Evolutionary conservation across 192 early-diverging fungal species (phyloP).

Genomic region (Irineochytrium annulatum): DNA sequence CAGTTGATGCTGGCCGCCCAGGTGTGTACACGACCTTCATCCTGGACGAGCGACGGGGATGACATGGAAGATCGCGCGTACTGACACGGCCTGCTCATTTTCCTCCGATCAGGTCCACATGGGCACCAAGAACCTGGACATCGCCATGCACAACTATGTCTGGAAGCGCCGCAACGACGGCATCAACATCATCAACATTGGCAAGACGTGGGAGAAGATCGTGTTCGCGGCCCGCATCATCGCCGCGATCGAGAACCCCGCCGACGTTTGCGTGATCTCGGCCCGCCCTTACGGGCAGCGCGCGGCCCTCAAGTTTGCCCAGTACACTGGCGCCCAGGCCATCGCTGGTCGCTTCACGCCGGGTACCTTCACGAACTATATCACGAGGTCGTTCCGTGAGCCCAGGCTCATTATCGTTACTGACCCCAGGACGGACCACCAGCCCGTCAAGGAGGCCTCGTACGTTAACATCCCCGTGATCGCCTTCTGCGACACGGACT

Average conservation of each 20-base stretch:
- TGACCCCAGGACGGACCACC: conserved; percentile 97
- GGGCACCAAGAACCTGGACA: conserved; percentile 96
- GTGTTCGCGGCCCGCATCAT: conserved; percentile 98
- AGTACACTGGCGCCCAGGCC: conserved; percentile 97
- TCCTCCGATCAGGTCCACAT: conserved; percentile 68
- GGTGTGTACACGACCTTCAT: conserved; percentile 17
- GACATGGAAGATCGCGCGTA: no score
- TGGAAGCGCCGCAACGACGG: conserved; percentile 96
- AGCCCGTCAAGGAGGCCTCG: conserved; percentile 98
- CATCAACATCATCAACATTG: conserved; percentile 98
- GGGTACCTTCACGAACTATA: conserved; percentile 99
- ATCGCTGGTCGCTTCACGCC: conserved; percentile 99
- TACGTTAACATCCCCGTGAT: conserved; percentile 99
- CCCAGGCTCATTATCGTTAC: conserved; percentile 96
- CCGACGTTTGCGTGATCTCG: conserved; percentile 96
- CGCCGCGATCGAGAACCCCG: conserved; percentile 97
- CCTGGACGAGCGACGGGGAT: no score
- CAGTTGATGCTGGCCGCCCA: conserved; percentile 93
- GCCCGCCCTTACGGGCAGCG: conserved; percentile 97
- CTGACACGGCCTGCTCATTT: no score
- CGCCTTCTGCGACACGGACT: conserved; percentile 97
- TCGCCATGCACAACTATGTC: conserved; percentile 93
- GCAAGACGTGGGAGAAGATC: conserved; percentile 99
- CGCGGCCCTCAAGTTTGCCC: conserved; percentile 97
- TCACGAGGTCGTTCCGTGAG: conserved; percentile 99